These are phyloP conservation scores for Penicillium sp. DNA, from an alignment of 2,329 filamentous ascomycete species.

Conservation along the genomic window DNA sequence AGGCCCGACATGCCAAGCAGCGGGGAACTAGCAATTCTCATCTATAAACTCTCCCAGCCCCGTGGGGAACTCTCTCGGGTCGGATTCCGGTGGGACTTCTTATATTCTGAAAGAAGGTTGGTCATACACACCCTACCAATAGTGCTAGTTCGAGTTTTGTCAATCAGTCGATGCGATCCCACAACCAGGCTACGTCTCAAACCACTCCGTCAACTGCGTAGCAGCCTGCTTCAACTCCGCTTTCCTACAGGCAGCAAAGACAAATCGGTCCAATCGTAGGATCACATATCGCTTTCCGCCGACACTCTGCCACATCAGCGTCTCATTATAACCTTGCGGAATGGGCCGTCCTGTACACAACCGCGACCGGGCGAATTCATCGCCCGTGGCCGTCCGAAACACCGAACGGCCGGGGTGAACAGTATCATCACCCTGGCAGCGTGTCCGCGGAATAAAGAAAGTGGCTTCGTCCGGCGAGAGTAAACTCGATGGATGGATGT, in stretches of 20 bases:
- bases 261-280: conserved; percentile 34
- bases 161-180: too few relatives aligned
- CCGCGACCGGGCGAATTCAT: conserved; percentile 30
- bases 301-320: conserved; percentile 24
- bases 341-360: conserved; percentile 30
- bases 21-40: too few relatives aligned
- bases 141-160: too few relatives aligned
- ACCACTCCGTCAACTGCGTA: neutral
- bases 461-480: conserved; percentile 4
- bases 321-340: conserved; percentile 30
- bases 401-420: neutral
- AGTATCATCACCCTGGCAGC: neutral
- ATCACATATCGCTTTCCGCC: conserved; percentile 28
- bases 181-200: too few relatives aligned
- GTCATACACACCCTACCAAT: too few relatives aligned
- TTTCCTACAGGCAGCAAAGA: conserved; percentile 32
- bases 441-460: conserved; percentile 12
- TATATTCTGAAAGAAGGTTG: too few relatives aligned
- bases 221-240: conserved; percentile 18
- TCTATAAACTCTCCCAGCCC: too few relatives aligned
- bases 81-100: too few relatives aligned
- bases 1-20: too few relatives aligned
- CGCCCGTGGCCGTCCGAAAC: conserved; percentile 26
- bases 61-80: too few relatives aligned
- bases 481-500: neutral